Percentiles rank a stretch among this genome's conserved stretches.
phyloP scores from a whole-genome alignment of 805 yeast genomes.

The Hanseniaspora lindneri region DNA sequence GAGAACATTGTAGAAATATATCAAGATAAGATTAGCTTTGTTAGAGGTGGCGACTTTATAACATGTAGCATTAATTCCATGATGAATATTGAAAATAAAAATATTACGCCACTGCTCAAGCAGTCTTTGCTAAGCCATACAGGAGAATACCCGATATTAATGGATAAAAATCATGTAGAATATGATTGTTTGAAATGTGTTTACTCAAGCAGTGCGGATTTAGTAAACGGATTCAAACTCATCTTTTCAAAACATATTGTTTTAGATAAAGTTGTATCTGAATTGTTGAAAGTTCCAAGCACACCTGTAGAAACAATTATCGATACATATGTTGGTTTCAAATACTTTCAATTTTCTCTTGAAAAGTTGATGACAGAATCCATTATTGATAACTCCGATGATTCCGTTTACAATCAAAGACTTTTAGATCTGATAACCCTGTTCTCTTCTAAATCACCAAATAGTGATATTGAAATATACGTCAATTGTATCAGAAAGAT shows the following conservation, averaged over 20 bases:
- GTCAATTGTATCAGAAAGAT: conserved; percentile 29
- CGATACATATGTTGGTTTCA: conserved; percentile 20
- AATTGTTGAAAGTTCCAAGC: conserved; percentile 17
- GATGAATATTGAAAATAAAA: neutral
- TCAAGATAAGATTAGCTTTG: conserved; percentile 21
- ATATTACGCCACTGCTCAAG: conserved; percentile 19
- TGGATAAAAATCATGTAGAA: neutral
- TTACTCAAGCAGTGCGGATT: neutral
- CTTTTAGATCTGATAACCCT: conserved; percentile 22
- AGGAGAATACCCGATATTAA: conserved; percentile 6
- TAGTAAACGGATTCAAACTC: conserved; percentile 3
- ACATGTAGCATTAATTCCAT: conserved; percentile 20
- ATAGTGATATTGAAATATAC: conserved; percentile 23
- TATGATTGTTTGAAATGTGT: neutral
- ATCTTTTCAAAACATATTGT: neutral
- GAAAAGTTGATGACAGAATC: conserved; percentile 27
- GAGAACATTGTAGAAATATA: conserved; percentile 26
- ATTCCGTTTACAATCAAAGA: neutral
- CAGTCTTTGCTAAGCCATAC: conserved; percentile 19
- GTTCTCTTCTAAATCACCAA: conserved; percentile 16
- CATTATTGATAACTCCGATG: conserved; percentile 21
- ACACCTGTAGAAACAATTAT: conserved; percentile 20
- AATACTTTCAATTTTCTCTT: conserved; percentile 28
- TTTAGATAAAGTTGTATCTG: conserved; percentile 24
- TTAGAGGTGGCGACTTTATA: conserved; percentile 19